Percentiles rank a stretch among this genome's conserved stretches.
These are phyloP conservation scores for Penicillium coffeae DNA, from an alignment of 495 filamentous ascomycete species.

Conservation along the genomic window DNA sequence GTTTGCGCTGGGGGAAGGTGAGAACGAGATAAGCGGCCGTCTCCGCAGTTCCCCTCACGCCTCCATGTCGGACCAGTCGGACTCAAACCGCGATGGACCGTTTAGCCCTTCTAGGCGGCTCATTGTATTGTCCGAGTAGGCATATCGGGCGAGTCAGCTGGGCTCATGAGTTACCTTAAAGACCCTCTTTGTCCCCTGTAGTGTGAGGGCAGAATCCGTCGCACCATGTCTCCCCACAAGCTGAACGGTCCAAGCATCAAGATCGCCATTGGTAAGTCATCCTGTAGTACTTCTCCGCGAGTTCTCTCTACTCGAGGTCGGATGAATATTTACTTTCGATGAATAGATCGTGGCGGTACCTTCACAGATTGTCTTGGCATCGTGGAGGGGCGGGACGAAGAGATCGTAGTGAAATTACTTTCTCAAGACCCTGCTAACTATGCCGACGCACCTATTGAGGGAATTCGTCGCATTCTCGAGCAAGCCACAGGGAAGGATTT, in stretches of 20 bases:
- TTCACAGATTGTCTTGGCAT: conserved; percentile 18
- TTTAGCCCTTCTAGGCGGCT: too few species aligned
- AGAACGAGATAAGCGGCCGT: conserved; percentile 11
- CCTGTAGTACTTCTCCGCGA: too few species aligned
- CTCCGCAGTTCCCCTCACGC: conserved; percentile 4
- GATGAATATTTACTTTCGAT: not conserved
- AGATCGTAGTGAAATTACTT: conserved; percentile 17
- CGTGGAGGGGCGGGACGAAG: conserved; percentile 14
- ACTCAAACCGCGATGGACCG: not conserved
- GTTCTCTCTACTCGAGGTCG: too few species aligned
- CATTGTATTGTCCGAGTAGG: too few species aligned
- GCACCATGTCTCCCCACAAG: conserved; percentile 14
- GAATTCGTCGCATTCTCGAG: conserved; percentile 19
- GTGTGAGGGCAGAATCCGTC: not conserved
- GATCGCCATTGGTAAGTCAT: conserved; percentile 24
- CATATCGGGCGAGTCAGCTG: too few species aligned
- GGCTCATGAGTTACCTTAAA: too few species aligned
- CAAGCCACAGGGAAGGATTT: conserved; percentile 15
- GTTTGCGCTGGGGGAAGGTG: conserved; percentile 8
- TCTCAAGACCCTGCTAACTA: conserved; percentile 16
- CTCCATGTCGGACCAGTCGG: not conserved
- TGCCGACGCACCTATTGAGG: conserved; percentile 17
- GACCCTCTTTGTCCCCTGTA: not conserved
- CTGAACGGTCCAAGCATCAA: conserved; percentile 17
- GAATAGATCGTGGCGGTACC: conserved; percentile 21